Percentiles rank a stretch among this genome's conserved stretches.
These are phyloP conservation scores for Gyromitra esculenta DNA, from an alignment of 2,329 filamentous ascomycete genomes.

Conservation along the genomic window DNA sequence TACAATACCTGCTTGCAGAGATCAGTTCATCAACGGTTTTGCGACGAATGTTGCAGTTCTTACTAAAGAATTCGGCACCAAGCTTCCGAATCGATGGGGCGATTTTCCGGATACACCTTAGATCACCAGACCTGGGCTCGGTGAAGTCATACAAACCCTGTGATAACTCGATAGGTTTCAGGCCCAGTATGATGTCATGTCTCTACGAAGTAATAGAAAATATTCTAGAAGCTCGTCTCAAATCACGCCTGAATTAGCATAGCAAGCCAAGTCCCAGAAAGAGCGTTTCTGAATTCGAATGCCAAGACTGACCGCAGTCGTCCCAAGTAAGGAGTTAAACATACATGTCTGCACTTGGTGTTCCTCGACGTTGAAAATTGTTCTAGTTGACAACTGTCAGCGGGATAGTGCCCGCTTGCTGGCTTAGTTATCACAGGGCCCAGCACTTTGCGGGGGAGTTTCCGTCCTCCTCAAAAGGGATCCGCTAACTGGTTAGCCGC, in stretches of 20 bases:
- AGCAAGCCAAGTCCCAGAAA: neutral
- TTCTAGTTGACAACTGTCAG: neutral
- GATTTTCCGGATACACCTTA: neutral
- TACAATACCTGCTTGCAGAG: neutral
- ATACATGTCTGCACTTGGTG: neutral
- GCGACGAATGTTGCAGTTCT: neutral
- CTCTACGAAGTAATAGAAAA: conserved; percentile 1
- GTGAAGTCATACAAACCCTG: conserved; percentile 5
- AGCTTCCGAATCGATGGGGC: neutral
- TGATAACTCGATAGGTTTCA: neutral
- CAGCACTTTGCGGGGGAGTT: neutral
- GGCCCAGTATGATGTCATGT: conserved; percentile 1
- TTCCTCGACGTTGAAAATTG: neutral
- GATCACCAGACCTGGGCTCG: neutral
- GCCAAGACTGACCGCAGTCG: neutral
- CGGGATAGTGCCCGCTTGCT: neutral
- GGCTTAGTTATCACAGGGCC: neutral
- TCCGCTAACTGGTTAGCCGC: neutral
- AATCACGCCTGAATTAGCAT: neutral
- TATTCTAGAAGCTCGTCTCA: conserved; percentile 2
- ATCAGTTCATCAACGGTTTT: neutral
- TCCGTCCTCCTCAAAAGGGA: neutral
- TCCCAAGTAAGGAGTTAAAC: neutral
- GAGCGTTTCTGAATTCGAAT: neutral
- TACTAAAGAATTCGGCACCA: neutral